Conservation (phyloP, 2,329 filamentous ascomycete species). For the Epichloe sp. region DNA sequence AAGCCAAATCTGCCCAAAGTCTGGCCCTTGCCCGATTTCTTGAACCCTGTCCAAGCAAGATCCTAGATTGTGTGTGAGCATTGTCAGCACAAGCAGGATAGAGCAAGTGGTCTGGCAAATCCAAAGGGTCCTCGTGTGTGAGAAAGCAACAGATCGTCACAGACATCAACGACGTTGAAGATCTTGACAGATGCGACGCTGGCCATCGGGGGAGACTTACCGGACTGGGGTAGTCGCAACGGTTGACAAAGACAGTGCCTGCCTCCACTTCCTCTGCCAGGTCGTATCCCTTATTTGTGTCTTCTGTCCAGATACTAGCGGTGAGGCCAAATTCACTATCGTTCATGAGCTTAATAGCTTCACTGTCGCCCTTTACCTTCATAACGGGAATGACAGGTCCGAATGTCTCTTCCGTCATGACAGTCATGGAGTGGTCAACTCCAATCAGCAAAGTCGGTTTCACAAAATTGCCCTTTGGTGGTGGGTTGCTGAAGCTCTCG, state of each 20-base stretch:
- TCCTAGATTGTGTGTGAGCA: constrained; percentile 38
- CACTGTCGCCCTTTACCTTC: constrained; percentile 68
- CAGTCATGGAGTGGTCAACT: constrained; percentile 69
- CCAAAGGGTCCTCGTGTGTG: not conserved
- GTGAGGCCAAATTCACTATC: constrained; percentile 90
- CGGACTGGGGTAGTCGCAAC: constrained; percentile 82
- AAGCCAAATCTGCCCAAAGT: constrained; percentile 85
- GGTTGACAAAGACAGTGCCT: constrained; percentile 91
- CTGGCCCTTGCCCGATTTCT: constrained; percentile 86
- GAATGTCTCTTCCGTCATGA: constrained; percentile 93
- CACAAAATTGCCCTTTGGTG: constrained; percentile 75
- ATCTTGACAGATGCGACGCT: not conserved
- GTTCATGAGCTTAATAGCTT: constrained; percentile 81
- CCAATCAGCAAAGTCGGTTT: constrained; percentile 69
- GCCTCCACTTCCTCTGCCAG: constrained; percentile 75
- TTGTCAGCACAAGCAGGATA: not conserved
- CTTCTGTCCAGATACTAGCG: constrained; percentile 95
- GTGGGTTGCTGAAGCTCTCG: constrained; percentile 57
- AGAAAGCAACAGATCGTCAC: not conserved
- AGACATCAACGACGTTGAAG: not conserved
- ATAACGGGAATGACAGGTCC: constrained; percentile 84
- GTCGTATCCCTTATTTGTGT: constrained; percentile 59
- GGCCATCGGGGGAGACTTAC: constrained; percentile 40
- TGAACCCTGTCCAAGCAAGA: constrained; percentile 95
- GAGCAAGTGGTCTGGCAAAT: not conserved